Base-by-base conservation (phyloP, 1,284 basidiomycete genomes). In the Puccinia horiana region DNA sequence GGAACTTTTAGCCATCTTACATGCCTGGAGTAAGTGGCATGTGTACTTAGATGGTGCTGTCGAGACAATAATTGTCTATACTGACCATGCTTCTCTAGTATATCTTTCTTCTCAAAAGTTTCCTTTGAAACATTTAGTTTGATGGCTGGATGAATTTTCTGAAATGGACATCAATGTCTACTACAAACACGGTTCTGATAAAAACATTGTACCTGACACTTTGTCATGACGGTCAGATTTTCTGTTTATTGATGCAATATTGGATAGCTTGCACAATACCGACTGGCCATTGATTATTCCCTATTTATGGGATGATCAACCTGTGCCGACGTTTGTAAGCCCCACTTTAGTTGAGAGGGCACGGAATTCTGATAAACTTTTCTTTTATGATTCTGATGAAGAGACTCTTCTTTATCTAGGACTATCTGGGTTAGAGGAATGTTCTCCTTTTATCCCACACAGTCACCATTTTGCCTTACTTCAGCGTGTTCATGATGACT, bases 261-360 rank as follows among this genome's bases (percentile, higher is more conserved):
- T 12, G 1, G 16, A n/a, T 14, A 23, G 16, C 2, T 23, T 35
- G 2, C 52, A 76, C 26, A 3, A 32, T 5, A 35, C 58, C 18
- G 73, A 76, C 16, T 76, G 73, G 73, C 73, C 73, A 1, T 40
- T 76, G 49, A 14, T 58, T 18, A 58, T 76, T 32, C 73, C 52
- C 1, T 76, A 56, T 29, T 9, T 76, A 5, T 16, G 6, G 32
- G 32, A 37, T 8, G 14, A 23, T 16, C 9, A 6, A 54, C 26
- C 52, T 20, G 6, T 76, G 5, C 73, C 73, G 1, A 2, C 1
- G 1, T 76, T 26, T 14, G n/a, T 76, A 0, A n/a, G n/a, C n/a
- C n/a, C n/a, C n/a, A 16, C 73, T 20, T 3, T 26, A 12, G 29
- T 32, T 14, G 12, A 54, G 8, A 20, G 23, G 8, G 58, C 14